Base-by-base conservation (phyloP, 306 rosid genomes). In the Luffa aegyptiaca region DNA sequence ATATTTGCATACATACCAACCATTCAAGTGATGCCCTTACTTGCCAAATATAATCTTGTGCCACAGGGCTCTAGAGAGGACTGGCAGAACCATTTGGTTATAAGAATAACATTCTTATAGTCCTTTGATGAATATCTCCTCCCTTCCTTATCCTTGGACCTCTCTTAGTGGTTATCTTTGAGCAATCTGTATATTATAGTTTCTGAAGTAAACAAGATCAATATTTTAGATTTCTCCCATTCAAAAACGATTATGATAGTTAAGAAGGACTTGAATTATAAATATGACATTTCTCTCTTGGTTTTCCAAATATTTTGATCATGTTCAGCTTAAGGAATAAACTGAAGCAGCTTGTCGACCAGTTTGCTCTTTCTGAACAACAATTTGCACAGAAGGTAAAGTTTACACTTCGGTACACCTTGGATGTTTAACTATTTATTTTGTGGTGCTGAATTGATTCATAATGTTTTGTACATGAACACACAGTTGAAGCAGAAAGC, bases 401-500 rank as follows among this genome's bases (percentile, higher is more conserved):
- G 66, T 75, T 61, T 70, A 53, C 83, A 56, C 59, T 87, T 35
- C 72, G 77, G 37, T 61, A 31, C 12, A 6, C 62, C 48, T 52
- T 56, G 37, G 80, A 75, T 35, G 76, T 41, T 48, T 75, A 64
- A 44, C 79, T 44, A 61, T 83, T 79, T 76, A 46, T 68, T 74
- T 81, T 37, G 69, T 45, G 20, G 16, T 65, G 76, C 68, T 72
- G 45, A 48, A 80, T 78, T 56, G 16, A 56, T 70, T 72, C 80
- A 42, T 52, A 76, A 49, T 46, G 37, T 46, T 68, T 90, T 73
- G 85, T 84, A 70, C 81, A 62, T 88, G 82, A 84, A 77, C 88
- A 35, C 35, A 44, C 93, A 94, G 97, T 86, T 94, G 81, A 94
- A 94, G 87, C 98, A 94, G 85, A 94, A 94, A 78, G 46, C 91